Evolutionary conservation across 148 eudicot genomes (phyloP).

Genomic region (Cornus florida): DNA sequence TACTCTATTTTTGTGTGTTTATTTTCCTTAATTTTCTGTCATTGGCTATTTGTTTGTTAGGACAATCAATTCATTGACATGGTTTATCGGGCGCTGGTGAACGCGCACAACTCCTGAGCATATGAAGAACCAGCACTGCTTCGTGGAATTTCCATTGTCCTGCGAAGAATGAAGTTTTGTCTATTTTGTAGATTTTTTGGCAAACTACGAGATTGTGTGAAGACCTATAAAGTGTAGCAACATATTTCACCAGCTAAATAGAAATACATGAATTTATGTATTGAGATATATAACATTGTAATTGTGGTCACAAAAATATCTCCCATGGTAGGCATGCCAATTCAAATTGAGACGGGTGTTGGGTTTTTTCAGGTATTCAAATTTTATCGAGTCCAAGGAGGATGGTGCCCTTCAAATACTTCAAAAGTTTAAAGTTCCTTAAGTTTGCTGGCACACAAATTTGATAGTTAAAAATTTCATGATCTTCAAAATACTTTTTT

Average conservation of each 20-base stretch:
- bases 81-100: conserved; percentile 51
- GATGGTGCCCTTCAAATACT: too few relatives aligned
- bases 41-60: conserved; percentile 24
- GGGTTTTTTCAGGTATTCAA: not conserved
- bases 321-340: not conserved
- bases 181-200: not conserved
- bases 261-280: too few relatives aligned
- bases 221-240: too few relatives aligned
- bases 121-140: not conserved
- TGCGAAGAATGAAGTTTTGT: not conserved
- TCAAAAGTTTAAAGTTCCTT: too few relatives aligned
- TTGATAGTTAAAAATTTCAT: too few relatives aligned
- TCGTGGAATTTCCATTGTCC: not conserved
- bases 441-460: too few relatives aligned
- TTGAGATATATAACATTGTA: too few relatives aligned
- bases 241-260: too few relatives aligned
- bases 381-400: too few relatives aligned
- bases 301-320: not conserved
- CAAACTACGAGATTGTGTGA: not conserved
- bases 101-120: conserved; percentile 46
- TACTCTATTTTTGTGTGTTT: not conserved
- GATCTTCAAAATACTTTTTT: too few relatives aligned
- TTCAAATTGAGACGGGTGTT: not conserved
- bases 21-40: not conserved
- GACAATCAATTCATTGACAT: conserved; percentile 65